Conservation (phyloP, 345 rosid species). For the Microcos paniculata region DNA sequence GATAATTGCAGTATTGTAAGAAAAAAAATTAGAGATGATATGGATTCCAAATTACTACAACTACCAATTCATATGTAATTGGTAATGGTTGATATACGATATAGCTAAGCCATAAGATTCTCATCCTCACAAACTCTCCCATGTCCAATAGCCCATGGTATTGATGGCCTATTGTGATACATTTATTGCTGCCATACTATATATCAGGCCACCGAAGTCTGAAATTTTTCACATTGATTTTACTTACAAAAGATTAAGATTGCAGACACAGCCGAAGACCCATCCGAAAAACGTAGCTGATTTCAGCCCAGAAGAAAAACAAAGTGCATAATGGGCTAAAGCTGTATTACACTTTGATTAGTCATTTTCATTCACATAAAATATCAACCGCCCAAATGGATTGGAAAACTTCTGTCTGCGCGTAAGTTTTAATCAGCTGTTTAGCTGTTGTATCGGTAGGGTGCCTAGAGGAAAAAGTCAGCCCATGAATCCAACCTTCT, state of each 20-base stretch:
- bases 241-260: not conserved
- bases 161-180: not conserved
- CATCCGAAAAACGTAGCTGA: not conserved
- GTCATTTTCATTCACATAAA: constrained; percentile 16
- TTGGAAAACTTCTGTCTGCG: not conserved
- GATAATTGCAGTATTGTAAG: no score
- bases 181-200: not conserved
- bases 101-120: not conserved
- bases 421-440: not conserved
- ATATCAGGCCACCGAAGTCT: not conserved
- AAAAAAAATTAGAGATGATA: not conserved
- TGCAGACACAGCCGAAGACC: not conserved
- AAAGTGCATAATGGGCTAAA: not conserved
- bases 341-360: not conserved
- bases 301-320: not conserved
- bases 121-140: not conserved
- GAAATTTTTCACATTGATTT: not conserved
- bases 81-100: not conserved
- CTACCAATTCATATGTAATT: not conserved
- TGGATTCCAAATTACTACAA: not conserved
- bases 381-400: not conserved
- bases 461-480: constrained; percentile 12
- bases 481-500: constrained; percentile 38
- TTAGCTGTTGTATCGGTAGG: no score
- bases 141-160: not conserved